Base-by-base conservation (phyloP, 2,329 filamentous ascomycete genomes). In the Stemphylium lycopersici region DNA sequence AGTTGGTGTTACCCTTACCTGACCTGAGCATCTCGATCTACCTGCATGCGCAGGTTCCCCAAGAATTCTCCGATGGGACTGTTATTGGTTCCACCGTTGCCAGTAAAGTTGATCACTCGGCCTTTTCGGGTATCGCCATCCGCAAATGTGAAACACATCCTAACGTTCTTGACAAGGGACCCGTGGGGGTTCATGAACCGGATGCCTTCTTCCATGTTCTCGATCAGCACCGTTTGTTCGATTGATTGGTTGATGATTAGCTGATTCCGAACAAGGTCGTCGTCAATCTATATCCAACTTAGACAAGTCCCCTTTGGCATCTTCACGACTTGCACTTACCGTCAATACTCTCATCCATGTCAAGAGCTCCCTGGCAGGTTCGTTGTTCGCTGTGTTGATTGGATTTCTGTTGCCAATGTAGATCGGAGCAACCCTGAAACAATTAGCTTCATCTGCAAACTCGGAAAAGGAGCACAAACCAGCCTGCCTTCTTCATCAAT, bases 191-290 rank as follows among this genome's bases (percentile, higher is more conserved):
- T 85, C 83, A 96, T 90, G 40, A 90, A 83, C 3, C 81, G 77
- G 38, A 88, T 81, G 1, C 88, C 95, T 51, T 90, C 83, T 1
- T 81, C 74, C 24, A 90, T 81, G 26, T 88, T 80, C 50, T 87
- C 80, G 48, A 97, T 86, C 0, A 99, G 80, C 5, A 96, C 84
- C 6, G 88, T 86, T 72, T 97, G 93, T 58, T 99, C 95, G 47
- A 97, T 91, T 6, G 79, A 77, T 63, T 91, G 84, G 58, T 87
- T 88, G 71, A 98, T 95, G 67, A 99, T 88, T 41, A 98, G 79
- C 55, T 92, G 88, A 56, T 91, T 89, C 44, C 87, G 87, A 16
- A 97, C 88, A 38, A 90, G 77, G 16, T 90, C 84, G 62, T 93
- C 86, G 56, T 95, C 90, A 58, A 98, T 90, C 74, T 91, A 56